Conservation (phyloP, 2,329 filamentous ascomycete species). For the Ophiostoma perfectum region DNA sequence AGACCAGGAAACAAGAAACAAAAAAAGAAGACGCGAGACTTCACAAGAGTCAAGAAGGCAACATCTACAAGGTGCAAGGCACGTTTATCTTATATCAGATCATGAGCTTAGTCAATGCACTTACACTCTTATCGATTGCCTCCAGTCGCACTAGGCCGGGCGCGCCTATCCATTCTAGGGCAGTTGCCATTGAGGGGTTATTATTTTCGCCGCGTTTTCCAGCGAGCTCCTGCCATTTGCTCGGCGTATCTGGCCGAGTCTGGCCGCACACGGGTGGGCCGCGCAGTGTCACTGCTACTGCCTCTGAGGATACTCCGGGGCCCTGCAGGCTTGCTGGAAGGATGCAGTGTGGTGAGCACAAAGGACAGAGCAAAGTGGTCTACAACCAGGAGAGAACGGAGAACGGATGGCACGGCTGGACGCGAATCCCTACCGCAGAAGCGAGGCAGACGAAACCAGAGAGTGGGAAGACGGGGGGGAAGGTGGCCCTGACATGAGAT, state of each 20-base stretch:
- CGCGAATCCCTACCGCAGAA: not conserved
- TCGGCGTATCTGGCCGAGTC: slow-evolving; percentile 8
- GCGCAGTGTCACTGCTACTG: not conserved
- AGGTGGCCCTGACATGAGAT: slow-evolving; percentile 12
- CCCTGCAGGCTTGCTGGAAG: not conserved
- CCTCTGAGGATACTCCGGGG: not conserved
- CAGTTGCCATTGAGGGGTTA: slow-evolving; percentile 25
- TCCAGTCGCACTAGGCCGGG: not conserved
- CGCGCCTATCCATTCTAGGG: slow-evolving; percentile 11
- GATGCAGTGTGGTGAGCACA: no score
- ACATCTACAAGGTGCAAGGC: not conserved
- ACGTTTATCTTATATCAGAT: not conserved
- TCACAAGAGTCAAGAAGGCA: not conserved
- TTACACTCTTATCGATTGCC: slow-evolving; percentile 14
- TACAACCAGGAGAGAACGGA: not conserved
- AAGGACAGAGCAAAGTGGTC: not conserved
- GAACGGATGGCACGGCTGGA: not conserved
- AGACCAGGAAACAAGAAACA: not conserved
- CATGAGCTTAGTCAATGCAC: slow-evolving; percentile 2
- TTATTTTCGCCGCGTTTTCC: slow-evolving; percentile 28
- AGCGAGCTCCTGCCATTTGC: slow-evolving; percentile 24
- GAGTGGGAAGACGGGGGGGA: not conserved
- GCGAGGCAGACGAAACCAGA: slow-evolving; percentile 9
- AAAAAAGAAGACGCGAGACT: not conserved
- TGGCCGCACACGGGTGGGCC: slow-evolving; percentile 10